Conservation (phyloP, 2,329 filamentous ascomycete species). For the Huntiella moniliformis region DNA sequence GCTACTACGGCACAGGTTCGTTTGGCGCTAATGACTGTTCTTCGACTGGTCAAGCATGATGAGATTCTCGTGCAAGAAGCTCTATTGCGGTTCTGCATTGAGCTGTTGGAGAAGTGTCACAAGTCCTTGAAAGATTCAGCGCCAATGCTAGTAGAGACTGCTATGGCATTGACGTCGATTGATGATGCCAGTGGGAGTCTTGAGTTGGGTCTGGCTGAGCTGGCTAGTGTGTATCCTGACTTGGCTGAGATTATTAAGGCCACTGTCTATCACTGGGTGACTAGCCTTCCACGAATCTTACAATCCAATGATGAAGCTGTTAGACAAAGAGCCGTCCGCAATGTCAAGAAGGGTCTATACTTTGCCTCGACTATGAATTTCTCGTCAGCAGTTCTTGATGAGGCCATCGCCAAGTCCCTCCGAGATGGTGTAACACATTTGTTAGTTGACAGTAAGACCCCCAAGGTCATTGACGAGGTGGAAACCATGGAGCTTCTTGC, state of each 20-base stretch:
- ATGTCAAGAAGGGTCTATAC: slow-evolving; percentile 56
- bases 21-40: slow-evolving; percentile 57
- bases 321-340: slow-evolving; percentile 53
- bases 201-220: slow-evolving; percentile 36
- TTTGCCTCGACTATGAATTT: slow-evolving; percentile 44
- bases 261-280: slow-evolving; percentile 63
- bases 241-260: slow-evolving; percentile 47
- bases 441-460: slow-evolving; percentile 15
- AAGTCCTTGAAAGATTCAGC: slow-evolving; percentile 50
- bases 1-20: slow-evolving; percentile 69
- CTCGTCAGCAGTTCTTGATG: slow-evolving; percentile 46
- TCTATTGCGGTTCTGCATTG: slow-evolving; percentile 52
- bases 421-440: slow-evolving; percentile 47
- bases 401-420: slow-evolving; percentile 47
- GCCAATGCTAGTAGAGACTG: slow-evolving; percentile 59
- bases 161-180: slow-evolving; percentile 44
- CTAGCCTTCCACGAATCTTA: slow-evolving; percentile 63
- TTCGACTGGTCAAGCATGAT: slow-evolving; percentile 56
- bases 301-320: slow-evolving; percentile 64
- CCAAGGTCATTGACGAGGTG: slow-evolving; percentile 19
- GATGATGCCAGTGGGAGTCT: slow-evolving; percentile 19
- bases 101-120: slow-evolving; percentile 61
- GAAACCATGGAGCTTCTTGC: slow-evolving; percentile 10
- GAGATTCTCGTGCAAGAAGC: slow-evolving; percentile 48
- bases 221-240: slow-evolving; percentile 42